These are phyloP conservation scores for Trichoderma sp. DNA, from an alignment of 2,329 filamentous ascomycete genomes.

Conservation along the genomic window DNA sequence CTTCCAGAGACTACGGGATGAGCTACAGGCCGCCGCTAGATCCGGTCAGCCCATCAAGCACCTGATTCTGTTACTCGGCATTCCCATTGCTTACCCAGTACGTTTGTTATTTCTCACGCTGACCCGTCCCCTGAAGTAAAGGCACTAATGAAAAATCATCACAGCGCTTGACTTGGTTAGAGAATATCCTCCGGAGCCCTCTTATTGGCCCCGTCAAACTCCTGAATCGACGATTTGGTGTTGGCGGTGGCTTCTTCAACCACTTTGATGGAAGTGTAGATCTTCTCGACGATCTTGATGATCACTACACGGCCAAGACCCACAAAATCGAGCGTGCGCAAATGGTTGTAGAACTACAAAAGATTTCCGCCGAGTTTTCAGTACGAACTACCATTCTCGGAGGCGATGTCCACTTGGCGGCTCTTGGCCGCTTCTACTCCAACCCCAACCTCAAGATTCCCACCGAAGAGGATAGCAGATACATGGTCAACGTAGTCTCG, in stretches of 20 bases:
- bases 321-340: slow-evolving; percentile 86
- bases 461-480: slow-evolving; percentile 81
- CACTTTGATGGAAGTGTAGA: slow-evolving; percentile 93
- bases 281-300: slow-evolving; percentile 87
- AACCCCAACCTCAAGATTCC: slow-evolving; percentile 77
- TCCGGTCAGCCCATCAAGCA: slow-evolving; percentile 81
- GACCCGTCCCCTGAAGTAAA: no score
- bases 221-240: slow-evolving; percentile 84
- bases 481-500: slow-evolving; percentile 93
- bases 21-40: slow-evolving; percentile 68
- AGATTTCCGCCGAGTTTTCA: slow-evolving; percentile 80
- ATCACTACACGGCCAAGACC: slow-evolving; percentile 90
- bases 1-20: slow-evolving; percentile 72
- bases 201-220: slow-evolving; percentile 87
- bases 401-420: slow-evolving; percentile 91
- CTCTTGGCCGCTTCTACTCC: slow-evolving; percentile 91
- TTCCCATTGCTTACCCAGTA: slow-evolving; percentile 82
- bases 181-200: slow-evolving; percentile 86
- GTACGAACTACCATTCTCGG: slow-evolving; percentile 89
- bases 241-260: slow-evolving; percentile 86
- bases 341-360: slow-evolving; percentile 79
- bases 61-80: slow-evolving; percentile 81
- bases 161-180: slow-evolving; percentile 87
- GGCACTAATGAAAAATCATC: background rate
- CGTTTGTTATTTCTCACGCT: slow-evolving; percentile 44